Base-by-base conservation (phyloP, 257 asterid species). In the Primulina eburnea region DNA sequence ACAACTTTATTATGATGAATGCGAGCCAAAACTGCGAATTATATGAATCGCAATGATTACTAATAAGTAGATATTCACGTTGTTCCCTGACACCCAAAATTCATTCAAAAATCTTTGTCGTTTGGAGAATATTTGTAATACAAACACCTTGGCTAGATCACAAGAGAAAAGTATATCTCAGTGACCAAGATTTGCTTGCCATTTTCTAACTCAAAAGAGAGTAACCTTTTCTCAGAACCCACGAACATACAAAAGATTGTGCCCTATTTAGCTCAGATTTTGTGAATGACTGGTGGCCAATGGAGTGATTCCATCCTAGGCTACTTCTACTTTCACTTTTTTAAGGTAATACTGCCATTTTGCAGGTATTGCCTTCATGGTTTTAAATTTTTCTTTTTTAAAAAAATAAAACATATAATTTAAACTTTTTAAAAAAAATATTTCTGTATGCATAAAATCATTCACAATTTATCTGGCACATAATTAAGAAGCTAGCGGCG, bases 171-270 rank as follows among this genome's bases (percentile, higher is more conserved):
- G 73, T 69, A 34, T 60, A 82, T 79, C 76, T 61, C 74, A 81
- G 75, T 72, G 65, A 67, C 43, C 82, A 72, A 81, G 85, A 81
- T 79, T 81, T 77, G 14, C 34, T 85, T 82, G 35, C 88, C 89
- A 75, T 76, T 80, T 80, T 70, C 77, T 55, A 60, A 65, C 20
- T 12, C 52, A 14, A 72, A 28, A 69, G 40, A 62, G 53, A 60
- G 30, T 28, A 28, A 28, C 4, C 30, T 28, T 28, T 28, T 28
- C 30, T 69, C 83, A 85, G 89, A 77, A 35, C 37, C 65, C 83
- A 70, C 32, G 66, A 82, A 79, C 82, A 83, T 80, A 82, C 88
- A 85, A 85, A 83, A 88, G 89, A 85, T 88, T 82, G 82, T 82
- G 80, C 84, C 73, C n/a, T 57, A 75, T 79, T 71, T 85, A 76